Percentiles rank a stretch among this genome's conserved stretches.
Evolutionary conservation across 2,329 filamentous ascomycete genomes (phyloP).

Genomic region (Didymellaceae sp.): DNA sequence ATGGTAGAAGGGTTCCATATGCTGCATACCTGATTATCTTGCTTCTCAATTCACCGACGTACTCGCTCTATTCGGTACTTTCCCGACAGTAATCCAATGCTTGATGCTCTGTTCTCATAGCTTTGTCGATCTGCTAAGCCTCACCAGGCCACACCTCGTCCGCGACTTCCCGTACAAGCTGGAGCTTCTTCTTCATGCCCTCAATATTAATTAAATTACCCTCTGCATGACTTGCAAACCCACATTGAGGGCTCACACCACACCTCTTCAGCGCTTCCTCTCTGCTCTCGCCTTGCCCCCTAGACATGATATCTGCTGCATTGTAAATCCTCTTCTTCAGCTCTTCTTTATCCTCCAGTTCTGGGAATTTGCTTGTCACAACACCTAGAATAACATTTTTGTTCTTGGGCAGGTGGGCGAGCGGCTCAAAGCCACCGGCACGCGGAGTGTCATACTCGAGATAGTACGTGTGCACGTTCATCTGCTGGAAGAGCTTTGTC

Average conservation of each 20-base stretch:
- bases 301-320: slow-evolving; percentile 68
- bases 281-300: slow-evolving; percentile 66
- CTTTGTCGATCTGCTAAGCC: slow-evolving; percentile 42
- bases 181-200: slow-evolving; percentile 74
- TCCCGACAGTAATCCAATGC: too few relatives aligned
- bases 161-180: slow-evolving; percentile 72
- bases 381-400: slow-evolving; percentile 54
- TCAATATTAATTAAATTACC: slow-evolving; percentile 71
- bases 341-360: slow-evolving; percentile 51
- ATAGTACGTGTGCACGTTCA: slow-evolving; percentile 42
- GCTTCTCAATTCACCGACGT: too few relatives aligned
- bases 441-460: slow-evolving; percentile 53
- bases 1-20: too few relatives aligned
- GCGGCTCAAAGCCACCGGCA: slow-evolving; percentile 53
- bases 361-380: slow-evolving; percentile 51
- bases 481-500: slow-evolving; percentile 36
- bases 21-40: too few relatives aligned
- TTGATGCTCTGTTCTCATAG: too few relatives aligned
- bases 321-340: slow-evolving; percentile 50
- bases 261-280: slow-evolving; percentile 72
- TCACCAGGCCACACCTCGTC: slow-evolving; percentile 71
- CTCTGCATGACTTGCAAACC: slow-evolving; percentile 69
- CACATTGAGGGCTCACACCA: slow-evolving; percentile 39
- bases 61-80: too few relatives aligned
- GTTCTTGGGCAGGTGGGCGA: slow-evolving; percentile 48